These are phyloP conservation scores for Xylaria longipes DNA, from an alignment of 495 filamentous ascomycete species.

Conservation along the genomic window DNA sequence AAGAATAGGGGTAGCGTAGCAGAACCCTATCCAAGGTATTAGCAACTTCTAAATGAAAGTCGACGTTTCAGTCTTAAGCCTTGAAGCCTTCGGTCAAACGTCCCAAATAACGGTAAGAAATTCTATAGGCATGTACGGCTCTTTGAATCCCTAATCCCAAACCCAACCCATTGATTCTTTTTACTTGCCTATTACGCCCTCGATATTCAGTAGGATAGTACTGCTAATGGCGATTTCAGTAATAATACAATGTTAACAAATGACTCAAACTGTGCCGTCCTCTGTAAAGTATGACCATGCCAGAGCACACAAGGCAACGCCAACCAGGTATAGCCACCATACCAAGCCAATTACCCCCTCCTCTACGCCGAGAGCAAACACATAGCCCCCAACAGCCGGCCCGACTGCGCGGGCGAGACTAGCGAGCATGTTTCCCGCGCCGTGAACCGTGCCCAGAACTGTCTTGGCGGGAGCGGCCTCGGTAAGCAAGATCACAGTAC, in stretches of 20 bases:
- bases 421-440: constrained; percentile 68
- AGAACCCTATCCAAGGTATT: too few relatives aligned
- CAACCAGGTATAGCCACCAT: constrained; percentile 67
- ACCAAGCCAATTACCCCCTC: constrained; percentile 70
- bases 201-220: background rate
- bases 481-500: constrained; percentile 71
- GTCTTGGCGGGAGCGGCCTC: constrained; percentile 68
- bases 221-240: too few relatives aligned
- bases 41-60: too few relatives aligned
- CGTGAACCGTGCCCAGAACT: constrained; percentile 73
- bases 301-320: constrained; percentile 38
- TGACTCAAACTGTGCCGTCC: constrained; percentile 5
- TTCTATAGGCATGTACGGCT: background rate
- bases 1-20: too few relatives aligned
- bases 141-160: background rate
- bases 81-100: background rate
- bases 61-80: too few relatives aligned
- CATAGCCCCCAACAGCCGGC: constrained; percentile 67
- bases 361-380: constrained; percentile 67
- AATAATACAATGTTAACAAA: background rate
- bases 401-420: constrained; percentile 68
- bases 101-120: background rate
- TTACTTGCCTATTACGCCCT: background rate
- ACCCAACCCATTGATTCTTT: background rate
- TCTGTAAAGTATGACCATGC: constrained; percentile 39